phyloP scores from a whole-genome alignment of 139 green algal species.

The Chlorella sp. region DNA sequence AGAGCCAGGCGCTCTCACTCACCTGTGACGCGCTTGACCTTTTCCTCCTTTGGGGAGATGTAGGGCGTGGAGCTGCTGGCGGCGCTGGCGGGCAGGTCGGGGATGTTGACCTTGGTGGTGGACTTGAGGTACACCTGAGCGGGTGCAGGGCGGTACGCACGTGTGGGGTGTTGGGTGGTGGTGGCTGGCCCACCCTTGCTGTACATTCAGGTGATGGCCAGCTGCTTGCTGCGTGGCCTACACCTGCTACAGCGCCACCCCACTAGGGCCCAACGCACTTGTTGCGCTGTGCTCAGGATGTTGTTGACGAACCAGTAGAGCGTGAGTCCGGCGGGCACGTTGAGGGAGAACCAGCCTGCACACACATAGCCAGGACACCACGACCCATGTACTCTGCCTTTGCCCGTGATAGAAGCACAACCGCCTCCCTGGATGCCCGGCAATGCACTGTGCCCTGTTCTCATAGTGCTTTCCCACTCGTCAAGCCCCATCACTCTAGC shows the following conservation, averaged over 20 bases:
- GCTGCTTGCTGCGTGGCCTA: no score
- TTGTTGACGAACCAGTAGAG: constrained; percentile 99
- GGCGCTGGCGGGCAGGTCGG: constrained; percentile 1
- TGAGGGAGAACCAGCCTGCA: constrained; percentile 96
- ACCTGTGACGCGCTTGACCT: constrained; percentile 3
- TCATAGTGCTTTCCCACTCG: no score
- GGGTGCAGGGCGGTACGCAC: no score
- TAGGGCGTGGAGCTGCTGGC: not conserved
- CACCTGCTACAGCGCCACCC: no score
- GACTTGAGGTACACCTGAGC: constrained; percentile 46
- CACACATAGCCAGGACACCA: not conserved
- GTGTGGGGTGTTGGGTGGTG: no score
- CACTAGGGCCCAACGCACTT: no score
- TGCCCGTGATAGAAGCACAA: no score
- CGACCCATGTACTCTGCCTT: no score
- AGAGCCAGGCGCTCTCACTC: not conserved
- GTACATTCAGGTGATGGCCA: no score
- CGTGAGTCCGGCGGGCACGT: constrained; percentile 92
- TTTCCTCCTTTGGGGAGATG: constrained; percentile 15
- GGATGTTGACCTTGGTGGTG: constrained; percentile 36
- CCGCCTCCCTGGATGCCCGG: no score
- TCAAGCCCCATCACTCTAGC: not conserved
- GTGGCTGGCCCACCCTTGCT: no score
- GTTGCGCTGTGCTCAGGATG: constrained; percentile 85
- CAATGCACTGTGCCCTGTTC: no score